These are phyloP conservation scores for Urochloa ruziziensis DNA, from an alignment of 176 grass and related monocot genomes.

Conservation along the genomic window DNA sequence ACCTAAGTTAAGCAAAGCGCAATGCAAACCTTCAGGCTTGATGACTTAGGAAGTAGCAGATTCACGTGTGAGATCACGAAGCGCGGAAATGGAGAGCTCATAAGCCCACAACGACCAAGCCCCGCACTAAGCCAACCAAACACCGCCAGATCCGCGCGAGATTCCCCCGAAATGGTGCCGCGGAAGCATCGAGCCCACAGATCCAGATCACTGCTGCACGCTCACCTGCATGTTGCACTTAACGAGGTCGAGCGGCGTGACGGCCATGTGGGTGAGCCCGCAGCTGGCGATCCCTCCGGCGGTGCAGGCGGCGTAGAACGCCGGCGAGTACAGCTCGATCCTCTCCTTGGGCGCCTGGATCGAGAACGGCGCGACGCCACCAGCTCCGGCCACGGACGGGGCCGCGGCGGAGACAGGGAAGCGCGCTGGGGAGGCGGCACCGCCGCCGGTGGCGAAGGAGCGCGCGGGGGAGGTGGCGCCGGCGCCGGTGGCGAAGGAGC, in stretches of 20 bases:
- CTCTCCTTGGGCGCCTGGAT: slow-evolving; percentile 71
- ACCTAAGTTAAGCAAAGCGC: neutral
- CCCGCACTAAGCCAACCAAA: neutral
- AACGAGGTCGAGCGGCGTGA: slow-evolving; percentile 95
- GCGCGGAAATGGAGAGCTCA: neutral
- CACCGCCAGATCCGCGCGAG: slow-evolving; percentile 28
- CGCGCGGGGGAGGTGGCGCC: slow-evolving; percentile 25
- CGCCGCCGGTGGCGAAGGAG: too few species aligned
- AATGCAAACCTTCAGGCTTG: neutral
- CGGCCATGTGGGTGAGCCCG: slow-evolving; percentile 92
- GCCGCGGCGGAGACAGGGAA: neutral
- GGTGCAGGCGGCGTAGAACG: slow-evolving; percentile 92
- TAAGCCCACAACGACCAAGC: neutral
- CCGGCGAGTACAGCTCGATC: slow-evolving; percentile 80
- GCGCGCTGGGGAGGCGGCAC: slow-evolving; percentile 27
- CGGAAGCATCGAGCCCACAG: neutral
- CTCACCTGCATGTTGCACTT: slow-evolving; percentile 99
- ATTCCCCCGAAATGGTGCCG: neutral
- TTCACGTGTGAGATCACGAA: neutral
- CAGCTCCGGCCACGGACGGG: neutral
- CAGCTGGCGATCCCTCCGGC: slow-evolving; percentile 86
- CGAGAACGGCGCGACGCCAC: slow-evolving; percentile 45
- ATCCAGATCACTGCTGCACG: neutral
- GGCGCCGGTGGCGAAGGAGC: slow-evolving; percentile 46
- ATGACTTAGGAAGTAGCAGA: neutral